These are phyloP conservation scores for Talaromyces sp. DNA, from an alignment of 2,329 filamentous ascomycete species.

Conservation along the genomic window DNA sequence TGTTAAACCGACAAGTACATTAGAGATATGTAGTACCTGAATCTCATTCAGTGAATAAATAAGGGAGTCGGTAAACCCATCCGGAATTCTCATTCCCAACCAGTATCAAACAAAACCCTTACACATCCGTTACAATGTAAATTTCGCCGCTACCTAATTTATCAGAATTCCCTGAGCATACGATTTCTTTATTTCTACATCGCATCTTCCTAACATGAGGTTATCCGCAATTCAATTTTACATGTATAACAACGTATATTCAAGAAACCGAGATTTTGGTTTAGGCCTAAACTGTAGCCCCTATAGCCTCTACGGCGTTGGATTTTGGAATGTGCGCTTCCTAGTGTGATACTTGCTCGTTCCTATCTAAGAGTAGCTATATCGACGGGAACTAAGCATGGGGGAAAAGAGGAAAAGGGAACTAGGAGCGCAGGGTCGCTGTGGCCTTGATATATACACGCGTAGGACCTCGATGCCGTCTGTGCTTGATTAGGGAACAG, in stretches of 20 bases:
- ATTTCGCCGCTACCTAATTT: background rate
- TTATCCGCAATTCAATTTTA: background rate
- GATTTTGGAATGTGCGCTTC: background rate
- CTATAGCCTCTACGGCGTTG: background rate
- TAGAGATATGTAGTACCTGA: background rate
- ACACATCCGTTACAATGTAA: background rate
- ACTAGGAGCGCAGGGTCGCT: background rate
- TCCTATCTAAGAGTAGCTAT: background rate
- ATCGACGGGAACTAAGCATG: background rate
- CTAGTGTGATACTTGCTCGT: background rate
- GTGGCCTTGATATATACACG: background rate
- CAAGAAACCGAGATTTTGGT: background rate
- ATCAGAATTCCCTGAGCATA: background rate
- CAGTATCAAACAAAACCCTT: background rate
- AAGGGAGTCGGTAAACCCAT: background rate
- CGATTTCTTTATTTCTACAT: background rate
- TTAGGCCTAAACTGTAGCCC: background rate
- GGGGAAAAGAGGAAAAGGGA: background rate
- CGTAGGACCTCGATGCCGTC: background rate
- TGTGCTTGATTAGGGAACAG: background rate
- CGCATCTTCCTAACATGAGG: background rate
- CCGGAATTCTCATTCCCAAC: background rate
- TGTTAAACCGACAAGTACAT: background rate
- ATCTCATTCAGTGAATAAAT: background rate
- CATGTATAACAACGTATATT: background rate